Conservation (phyloP, 2,329 filamentous ascomycete species). For the Colletotrichum echinochloae region DNA sequence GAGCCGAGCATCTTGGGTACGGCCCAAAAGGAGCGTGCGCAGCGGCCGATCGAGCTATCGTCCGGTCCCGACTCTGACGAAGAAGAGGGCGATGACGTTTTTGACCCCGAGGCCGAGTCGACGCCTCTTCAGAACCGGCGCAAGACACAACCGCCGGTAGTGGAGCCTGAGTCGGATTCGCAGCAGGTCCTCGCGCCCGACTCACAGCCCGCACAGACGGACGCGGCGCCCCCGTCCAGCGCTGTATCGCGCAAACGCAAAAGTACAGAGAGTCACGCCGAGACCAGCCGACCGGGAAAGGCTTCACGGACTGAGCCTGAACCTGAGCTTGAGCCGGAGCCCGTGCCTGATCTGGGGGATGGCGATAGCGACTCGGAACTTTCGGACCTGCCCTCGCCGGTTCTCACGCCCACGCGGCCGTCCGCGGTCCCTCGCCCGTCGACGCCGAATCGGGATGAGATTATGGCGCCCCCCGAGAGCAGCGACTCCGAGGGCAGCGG, state of each 20-base stretch:
- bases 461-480: conserved; percentile 67
- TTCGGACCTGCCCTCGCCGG: conserved; percentile 53
- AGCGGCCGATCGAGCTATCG: conserved; percentile 42
- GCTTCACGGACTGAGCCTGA: conserved; percentile 46
- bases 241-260: conserved; percentile 67
- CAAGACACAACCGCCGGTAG: conserved; percentile 50
- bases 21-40: conserved; percentile 54
- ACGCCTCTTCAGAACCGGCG: conserved; percentile 69
- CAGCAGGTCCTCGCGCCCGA: conserved; percentile 45
- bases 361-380: conserved; percentile 50
- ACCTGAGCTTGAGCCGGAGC: conserved; percentile 37
- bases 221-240: conserved; percentile 46
- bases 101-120: conserved; percentile 74
- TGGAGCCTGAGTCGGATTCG: conserved; percentile 32
- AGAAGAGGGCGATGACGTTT: conserved; percentile 54
- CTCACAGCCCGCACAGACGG: conserved; percentile 43
- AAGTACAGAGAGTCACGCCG: conserved; percentile 59
- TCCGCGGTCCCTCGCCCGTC: conserved; percentile 48
- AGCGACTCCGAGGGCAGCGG: conserved; percentile 61
- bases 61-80: conserved; percentile 36
- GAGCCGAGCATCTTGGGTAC: conserved; percentile 73
- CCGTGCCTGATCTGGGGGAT: conserved; percentile 43
- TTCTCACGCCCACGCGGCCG: conserved; percentile 44
- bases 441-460: conserved; percentile 62
- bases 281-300: conserved; percentile 53